phyloP scores from a whole-genome alignment of 164 flowering plant species.

The Echeveria elegans region DNA sequence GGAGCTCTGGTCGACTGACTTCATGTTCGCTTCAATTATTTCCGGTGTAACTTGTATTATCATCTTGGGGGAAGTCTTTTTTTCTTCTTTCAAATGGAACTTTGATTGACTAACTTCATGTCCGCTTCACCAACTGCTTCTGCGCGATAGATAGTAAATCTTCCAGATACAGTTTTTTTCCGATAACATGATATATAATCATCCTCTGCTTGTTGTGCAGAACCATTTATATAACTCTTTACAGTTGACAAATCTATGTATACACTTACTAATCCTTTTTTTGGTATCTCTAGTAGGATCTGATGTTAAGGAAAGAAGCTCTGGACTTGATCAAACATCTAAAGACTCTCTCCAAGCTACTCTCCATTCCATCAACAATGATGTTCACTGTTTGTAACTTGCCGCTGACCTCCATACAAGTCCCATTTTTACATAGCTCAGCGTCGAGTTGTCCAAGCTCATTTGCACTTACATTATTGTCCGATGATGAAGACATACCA shows the following conservation, averaged over 20 bases:
- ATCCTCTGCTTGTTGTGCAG: not conserved
- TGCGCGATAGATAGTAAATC: too few relatives aligned
- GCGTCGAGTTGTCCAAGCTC: not conserved
- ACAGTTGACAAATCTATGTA: not conserved
- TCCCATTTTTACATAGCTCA: not conserved
- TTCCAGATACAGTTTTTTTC: too few relatives aligned
- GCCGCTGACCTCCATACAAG: not conserved
- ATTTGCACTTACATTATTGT: not conserved
- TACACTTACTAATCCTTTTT: not conserved
- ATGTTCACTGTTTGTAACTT: not conserved
- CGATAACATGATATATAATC: too few relatives aligned
- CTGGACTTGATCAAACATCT: conserved; percentile 1
- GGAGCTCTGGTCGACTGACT: too few relatives aligned
- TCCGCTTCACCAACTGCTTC: too few relatives aligned
- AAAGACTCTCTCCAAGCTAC: conserved; percentile 1
- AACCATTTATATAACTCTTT: not conserved
- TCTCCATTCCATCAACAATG: conserved; percentile 3
- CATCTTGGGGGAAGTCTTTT: too few relatives aligned
- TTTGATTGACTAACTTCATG: too few relatives aligned
- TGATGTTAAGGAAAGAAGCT: conserved; percentile 2
- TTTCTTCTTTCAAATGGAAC: too few relatives aligned
- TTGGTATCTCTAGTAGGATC: not conserved
- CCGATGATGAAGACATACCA: not conserved
- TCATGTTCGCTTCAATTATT: too few relatives aligned
- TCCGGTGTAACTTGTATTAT: too few relatives aligned